Evolutionary conservation across 2,329 filamentous ascomycete species (phyloP).

Genomic region (Thielaviopsis musarum): DNA sequence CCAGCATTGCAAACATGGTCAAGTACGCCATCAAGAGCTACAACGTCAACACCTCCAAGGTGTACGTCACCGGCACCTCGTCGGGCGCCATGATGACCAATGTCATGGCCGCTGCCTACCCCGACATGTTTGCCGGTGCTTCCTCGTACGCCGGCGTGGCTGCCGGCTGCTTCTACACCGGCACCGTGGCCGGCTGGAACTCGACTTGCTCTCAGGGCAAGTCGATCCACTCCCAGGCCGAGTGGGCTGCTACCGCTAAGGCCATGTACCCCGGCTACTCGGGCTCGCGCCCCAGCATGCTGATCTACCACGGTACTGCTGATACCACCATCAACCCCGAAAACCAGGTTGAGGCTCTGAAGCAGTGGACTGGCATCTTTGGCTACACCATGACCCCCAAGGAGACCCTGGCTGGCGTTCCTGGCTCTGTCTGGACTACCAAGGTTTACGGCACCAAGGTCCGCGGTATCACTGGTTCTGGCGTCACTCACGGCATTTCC

Average conservation of each 20-base stretch:
- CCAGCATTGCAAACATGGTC: conserved; percentile 42
- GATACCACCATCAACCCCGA: conserved; percentile 32
- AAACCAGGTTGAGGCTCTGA: conserved; percentile 41
- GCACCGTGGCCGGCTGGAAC: conserved; percentile 34
- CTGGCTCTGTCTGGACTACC: conserved; percentile 23
- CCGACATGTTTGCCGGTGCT: conserved; percentile 35
- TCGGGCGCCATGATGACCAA: conserved; percentile 34
- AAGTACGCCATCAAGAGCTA: conserved; percentile 35
- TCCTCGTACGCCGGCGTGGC: conserved; percentile 35
- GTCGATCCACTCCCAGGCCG: conserved; percentile 22
- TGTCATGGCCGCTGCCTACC: conserved; percentile 33
- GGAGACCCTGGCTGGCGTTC: conserved; percentile 19
- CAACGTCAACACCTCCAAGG: conserved; percentile 29
- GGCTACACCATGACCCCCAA: conserved; percentile 21
- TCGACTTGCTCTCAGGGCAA: conserved; percentile 35
- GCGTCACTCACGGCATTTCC: conserved; percentile 17
- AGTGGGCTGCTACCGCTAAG: conserved; percentile 25
- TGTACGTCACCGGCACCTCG: conserved; percentile 35
- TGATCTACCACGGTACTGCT: conserved; percentile 39
- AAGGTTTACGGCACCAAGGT: conserved; percentile 23
- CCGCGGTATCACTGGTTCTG: conserved; percentile 15
- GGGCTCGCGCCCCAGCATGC: conserved; percentile 36
- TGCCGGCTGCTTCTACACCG: conserved; percentile 34
- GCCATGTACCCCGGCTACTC: conserved; percentile 33
- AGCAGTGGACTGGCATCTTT: conserved; percentile 37